Percentiles rank a stretch among this genome's conserved stretches.
phyloP scores from a whole-genome alignment of 371 early-diverging fungal genomes.

The Mortierella sp. region DNA sequence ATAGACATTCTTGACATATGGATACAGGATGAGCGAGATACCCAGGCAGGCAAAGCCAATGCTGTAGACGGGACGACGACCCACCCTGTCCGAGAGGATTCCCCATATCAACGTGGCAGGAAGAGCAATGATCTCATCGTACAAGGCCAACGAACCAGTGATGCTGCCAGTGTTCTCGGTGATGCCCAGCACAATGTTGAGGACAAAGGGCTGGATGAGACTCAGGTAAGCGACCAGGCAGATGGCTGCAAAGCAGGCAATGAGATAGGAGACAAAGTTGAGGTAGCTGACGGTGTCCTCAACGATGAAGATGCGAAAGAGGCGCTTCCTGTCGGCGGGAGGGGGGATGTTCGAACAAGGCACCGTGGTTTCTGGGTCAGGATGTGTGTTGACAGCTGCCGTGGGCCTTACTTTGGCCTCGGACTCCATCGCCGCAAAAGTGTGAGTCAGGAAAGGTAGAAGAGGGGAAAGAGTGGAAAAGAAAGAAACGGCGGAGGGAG shows the following conservation, averaged over 20 bases:
- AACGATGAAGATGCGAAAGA: conserved; percentile 51
- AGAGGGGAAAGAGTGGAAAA: no score
- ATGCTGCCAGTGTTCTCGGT: conserved; percentile 45
- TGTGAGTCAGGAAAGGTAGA: no score
- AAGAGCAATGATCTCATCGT: conserved; percentile 70
- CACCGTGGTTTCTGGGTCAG: background rate
- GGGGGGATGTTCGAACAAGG: conserved; percentile 3
- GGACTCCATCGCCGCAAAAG: no score
- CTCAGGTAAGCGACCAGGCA: conserved; percentile 63
- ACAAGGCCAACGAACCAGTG: conserved; percentile 61
- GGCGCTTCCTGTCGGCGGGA: conserved; percentile 3
- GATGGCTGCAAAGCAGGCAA: conserved; percentile 67
- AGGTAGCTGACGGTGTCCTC: conserved; percentile 60
- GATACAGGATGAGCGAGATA: conserved; percentile 56
- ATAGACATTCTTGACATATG: conserved; percentile 57
- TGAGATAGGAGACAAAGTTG: conserved; percentile 64
- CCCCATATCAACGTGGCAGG: conserved; percentile 66
- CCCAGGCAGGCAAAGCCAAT: conserved; percentile 61
- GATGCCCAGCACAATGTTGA: conserved; percentile 34
- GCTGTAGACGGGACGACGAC: conserved; percentile 61
- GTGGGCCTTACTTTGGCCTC: no score
- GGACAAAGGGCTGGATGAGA: conserved; percentile 52
- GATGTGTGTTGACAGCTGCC: background rate
- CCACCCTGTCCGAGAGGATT: conserved; percentile 60
- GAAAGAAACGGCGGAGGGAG: no score